Evolutionary conservation across 1,284 basidiomycete species (phyloP).

Genomic region (Trichosporon coremiiforme): DNA sequence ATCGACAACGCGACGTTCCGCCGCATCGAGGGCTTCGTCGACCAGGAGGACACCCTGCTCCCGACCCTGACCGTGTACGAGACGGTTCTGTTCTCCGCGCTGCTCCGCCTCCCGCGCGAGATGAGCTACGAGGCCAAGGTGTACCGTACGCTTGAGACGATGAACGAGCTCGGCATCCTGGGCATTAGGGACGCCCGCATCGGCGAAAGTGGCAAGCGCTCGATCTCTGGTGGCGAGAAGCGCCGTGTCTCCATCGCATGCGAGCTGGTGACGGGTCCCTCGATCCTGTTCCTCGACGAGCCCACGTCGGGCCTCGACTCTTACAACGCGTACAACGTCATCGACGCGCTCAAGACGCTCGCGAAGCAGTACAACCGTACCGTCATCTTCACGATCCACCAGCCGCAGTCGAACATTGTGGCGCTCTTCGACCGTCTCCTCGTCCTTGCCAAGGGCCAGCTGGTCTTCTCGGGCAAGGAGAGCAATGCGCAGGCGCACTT

Average conservation of each 20-base stretch:
- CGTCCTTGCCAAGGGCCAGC: conserved; percentile 77
- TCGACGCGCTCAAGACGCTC: conserved; percentile 82
- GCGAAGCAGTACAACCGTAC: conserved; percentile 82
- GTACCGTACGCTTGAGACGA: conserved; percentile 88
- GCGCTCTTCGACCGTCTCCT: conserved; percentile 90
- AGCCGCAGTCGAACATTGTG: conserved; percentile 97
- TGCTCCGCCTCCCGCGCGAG: conserved; percentile 84
- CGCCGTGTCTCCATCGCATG: conserved; percentile 96
- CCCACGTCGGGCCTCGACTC: conserved; percentile 94
- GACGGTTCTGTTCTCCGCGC: conserved; percentile 89
- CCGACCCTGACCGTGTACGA: conserved; percentile 96
- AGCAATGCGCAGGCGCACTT: conserved; percentile 78
- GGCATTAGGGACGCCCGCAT: conserved; percentile 88
- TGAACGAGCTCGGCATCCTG: conserved; percentile 92
- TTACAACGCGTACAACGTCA: conserved; percentile 92
- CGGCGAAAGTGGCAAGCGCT: conserved; percentile 74
- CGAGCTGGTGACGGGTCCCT: conserved; percentile 93
- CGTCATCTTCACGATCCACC: conserved; percentile 95
- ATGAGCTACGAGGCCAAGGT: conserved; percentile 95
- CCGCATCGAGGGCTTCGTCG: conserved; percentile 81
- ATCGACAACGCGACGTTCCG: conserved; percentile 77
- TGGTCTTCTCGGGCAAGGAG: conserved; percentile 80
- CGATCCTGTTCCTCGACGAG: conserved; percentile 93
- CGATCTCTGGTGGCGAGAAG: conserved; percentile 95
- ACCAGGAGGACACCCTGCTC: conserved; percentile 97